phyloP scores from a whole-genome alignment of 1,284 basidiomycete genomes.

The Leccinum griseonigrum region DNA sequence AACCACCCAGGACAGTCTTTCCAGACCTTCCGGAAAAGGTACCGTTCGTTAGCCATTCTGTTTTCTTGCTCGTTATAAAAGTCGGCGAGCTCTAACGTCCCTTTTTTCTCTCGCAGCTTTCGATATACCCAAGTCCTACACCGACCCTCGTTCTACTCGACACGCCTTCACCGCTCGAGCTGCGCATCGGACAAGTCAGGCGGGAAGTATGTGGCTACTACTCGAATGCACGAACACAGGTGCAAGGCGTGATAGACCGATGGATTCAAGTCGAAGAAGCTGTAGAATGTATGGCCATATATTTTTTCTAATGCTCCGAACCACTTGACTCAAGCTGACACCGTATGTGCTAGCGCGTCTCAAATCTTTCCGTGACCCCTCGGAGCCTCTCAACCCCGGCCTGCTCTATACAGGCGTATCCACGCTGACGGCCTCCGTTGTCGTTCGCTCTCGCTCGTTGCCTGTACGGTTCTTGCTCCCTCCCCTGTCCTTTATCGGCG shows the following conservation, averaged over 20 bases:
- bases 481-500: conserved; percentile 61
- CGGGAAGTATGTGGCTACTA: conserved; percentile 54
- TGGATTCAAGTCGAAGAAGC: conserved; percentile 84
- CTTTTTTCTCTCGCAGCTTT: conserved; percentile 50
- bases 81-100: background rate
- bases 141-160: conserved; percentile 68
- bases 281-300: conserved; percentile 69
- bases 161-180: conserved; percentile 68
- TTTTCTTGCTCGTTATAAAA: background rate
- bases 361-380: conserved; percentile 74
- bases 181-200: conserved; percentile 67
- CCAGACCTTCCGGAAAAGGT: conserved; percentile 28
- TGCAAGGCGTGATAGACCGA: conserved; percentile 67
- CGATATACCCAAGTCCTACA: conserved; percentile 71
- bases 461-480: conserved; percentile 69
- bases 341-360: conserved; percentile 56
- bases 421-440: conserved; percentile 81
- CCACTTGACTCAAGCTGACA: background rate
- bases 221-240: conserved; percentile 54
- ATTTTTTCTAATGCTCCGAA: background rate
- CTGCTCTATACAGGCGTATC: conserved; percentile 86
- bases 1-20: conserved; percentile 14
- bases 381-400: conserved; percentile 84
- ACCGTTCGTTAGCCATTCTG: background rate
- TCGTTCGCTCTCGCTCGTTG: conserved; percentile 74